These are phyloP conservation scores for Papiliotrema nemorosa DNA, from an alignment of 1,284 basidiomycete genomes.

Conservation along the genomic window DNA sequence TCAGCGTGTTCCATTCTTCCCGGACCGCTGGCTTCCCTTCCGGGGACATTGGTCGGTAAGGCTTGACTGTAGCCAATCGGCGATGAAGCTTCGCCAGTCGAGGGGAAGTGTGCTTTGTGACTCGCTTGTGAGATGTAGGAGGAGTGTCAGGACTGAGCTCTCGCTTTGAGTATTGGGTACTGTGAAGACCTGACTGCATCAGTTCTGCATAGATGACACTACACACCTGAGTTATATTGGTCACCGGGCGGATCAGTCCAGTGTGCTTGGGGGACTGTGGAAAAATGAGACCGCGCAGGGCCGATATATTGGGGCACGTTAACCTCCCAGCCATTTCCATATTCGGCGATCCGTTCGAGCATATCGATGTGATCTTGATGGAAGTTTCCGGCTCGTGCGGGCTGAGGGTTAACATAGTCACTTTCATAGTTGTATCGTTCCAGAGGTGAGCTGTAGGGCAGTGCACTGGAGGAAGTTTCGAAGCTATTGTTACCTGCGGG, in stretches of 20 bases:
- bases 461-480: slow-evolving; percentile 10
- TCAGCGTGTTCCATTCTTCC: neutral
- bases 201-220: neutral
- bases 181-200: neutral
- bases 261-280: neutral
- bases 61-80: neutral
- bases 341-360: neutral
- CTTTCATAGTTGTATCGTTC: neutral
- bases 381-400: neutral
- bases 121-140: neutral
- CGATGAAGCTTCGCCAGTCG: too few relatives aligned
- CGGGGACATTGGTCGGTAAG: neutral
- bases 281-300: neutral
- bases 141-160: neutral
- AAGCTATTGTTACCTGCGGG: neutral
- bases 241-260: neutral
- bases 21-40: neutral
- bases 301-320: neutral
- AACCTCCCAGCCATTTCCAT: neutral
- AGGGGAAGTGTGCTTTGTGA: too few relatives aligned
- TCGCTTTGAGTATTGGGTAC: neutral
- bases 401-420: neutral
- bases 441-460: slow-evolving; percentile 28
- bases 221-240: neutral
- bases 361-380: neutral